phyloP scores from a whole-genome alignment of 2,329 filamentous ascomycete species.

The Metarhizium sp. region DNA sequence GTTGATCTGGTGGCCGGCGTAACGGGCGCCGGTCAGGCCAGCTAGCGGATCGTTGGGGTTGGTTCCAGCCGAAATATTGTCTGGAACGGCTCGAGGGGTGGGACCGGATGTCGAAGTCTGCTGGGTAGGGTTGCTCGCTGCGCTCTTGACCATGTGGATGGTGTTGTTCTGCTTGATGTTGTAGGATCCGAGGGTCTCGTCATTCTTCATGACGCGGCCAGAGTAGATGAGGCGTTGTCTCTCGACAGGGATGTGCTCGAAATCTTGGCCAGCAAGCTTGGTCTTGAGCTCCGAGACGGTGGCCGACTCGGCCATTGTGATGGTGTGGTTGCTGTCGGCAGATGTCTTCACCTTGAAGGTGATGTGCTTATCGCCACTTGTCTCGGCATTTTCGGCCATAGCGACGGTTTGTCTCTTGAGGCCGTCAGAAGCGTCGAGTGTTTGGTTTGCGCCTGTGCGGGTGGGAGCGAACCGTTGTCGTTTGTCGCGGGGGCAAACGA shows the following conservation, averaged over 20 bases:
- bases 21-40: constrained; percentile 83
- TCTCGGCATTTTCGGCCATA: constrained; percentile 58
- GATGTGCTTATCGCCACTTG: constrained; percentile 61
- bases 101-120: constrained; percentile 31
- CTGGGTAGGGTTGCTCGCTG: constrained; percentile 66
- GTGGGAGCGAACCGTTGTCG: background rate
- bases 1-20: constrained; percentile 76
- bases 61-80: constrained; percentile 73
- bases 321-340: constrained; percentile 72
- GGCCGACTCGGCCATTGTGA: constrained; percentile 70
- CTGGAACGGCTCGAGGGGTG: constrained; percentile 41
- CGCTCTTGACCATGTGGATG: constrained; percentile 92
- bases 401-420: constrained; percentile 7
- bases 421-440: background rate
- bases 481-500: background rate
- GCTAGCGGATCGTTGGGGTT: constrained; percentile 78
- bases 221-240: constrained; percentile 96
- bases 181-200: constrained; percentile 73
- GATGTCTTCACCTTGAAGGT: constrained; percentile 98
- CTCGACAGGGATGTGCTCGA: constrained; percentile 78
- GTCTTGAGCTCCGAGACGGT: constrained; percentile 81
- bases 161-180: constrained; percentile 97
- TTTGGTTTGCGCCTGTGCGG: background rate
- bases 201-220: constrained; percentile 91
- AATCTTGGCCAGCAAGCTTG: constrained; percentile 72